Percentiles rank a stretch among this genome's conserved stretches.
These are phyloP conservation scores for Aspergillus udagawae DNA, from an alignment of 2,329 filamentous ascomycete species.

Conservation along the genomic window DNA sequence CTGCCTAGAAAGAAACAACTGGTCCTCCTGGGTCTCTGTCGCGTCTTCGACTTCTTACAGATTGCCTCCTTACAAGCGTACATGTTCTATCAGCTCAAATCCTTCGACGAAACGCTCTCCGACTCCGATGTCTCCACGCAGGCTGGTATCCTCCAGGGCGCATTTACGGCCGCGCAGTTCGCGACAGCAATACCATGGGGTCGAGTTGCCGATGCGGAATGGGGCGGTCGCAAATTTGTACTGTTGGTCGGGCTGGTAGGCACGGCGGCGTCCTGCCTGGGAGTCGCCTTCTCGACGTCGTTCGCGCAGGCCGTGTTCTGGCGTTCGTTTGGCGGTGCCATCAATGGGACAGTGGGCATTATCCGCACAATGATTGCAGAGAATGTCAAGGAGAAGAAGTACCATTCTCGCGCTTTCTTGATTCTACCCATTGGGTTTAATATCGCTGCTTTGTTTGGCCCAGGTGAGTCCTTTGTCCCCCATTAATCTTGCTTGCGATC, in stretches of 20 bases:
- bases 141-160: constrained; percentile 70
- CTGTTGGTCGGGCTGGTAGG: constrained; percentile 71
- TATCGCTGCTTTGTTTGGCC: constrained; percentile 53
- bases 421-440: constrained; percentile 66
- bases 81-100: constrained; percentile 80
- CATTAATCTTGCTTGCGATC: constrained; percentile 17
- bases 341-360: constrained; percentile 70
- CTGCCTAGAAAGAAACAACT: constrained; percentile 38
- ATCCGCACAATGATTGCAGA: constrained; percentile 71
- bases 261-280: constrained; percentile 61
- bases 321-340: constrained; percentile 61
- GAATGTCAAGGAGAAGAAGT: constrained; percentile 67
- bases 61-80: constrained; percentile 53
- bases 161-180: constrained; percentile 76
- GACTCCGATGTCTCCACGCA: constrained; percentile 66
- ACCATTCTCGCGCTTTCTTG: constrained; percentile 52
- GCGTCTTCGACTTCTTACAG: constrained; percentile 40
- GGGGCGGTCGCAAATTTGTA: constrained; percentile 69
- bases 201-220: constrained; percentile 59
- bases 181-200: constrained; percentile 80
- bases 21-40: constrained; percentile 34
- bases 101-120: constrained; percentile 57
- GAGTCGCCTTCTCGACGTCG: constrained; percentile 63
- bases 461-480: constrained; percentile 35
- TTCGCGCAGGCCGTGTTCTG: constrained; percentile 64